phyloP scores from a whole-genome alignment of 495 filamentous ascomycete genomes.

The Neurospora sublineolata region DNA sequence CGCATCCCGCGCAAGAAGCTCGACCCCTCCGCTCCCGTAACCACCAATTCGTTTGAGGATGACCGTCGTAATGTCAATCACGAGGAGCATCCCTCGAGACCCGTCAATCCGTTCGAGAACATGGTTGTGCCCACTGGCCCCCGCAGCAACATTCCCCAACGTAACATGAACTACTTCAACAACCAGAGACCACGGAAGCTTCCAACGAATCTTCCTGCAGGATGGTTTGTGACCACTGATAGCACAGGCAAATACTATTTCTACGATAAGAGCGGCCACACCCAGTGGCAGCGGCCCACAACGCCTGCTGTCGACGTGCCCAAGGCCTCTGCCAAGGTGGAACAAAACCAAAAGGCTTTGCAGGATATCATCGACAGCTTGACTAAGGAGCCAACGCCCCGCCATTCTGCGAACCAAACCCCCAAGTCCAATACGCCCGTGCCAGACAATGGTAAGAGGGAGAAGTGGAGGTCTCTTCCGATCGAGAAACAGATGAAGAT shows the following conservation, averaged over 20 bases:
- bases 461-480: constrained; percentile 70
- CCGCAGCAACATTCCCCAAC: constrained; percentile 51
- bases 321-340: constrained; percentile 51
- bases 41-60: constrained; percentile 43
- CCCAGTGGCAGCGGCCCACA: constrained; percentile 71
- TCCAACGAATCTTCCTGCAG: constrained; percentile 52
- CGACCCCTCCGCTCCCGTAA: constrained; percentile 27
- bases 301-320: constrained; percentile 51
- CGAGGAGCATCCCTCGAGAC: constrained; percentile 32
- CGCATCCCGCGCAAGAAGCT: constrained; percentile 74
- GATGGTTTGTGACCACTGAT: constrained; percentile 66
- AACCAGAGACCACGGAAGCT: constrained; percentile 47
- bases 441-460: constrained; percentile 51
- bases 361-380: constrained; percentile 82
- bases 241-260: constrained; percentile 62
- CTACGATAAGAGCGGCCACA: constrained; percentile 60
- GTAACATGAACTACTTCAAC: constrained; percentile 47
- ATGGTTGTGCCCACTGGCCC: constrained; percentile 49
- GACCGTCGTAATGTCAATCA: constrained; percentile 58
- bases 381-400: constrained; percentile 46
- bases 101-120: constrained; percentile 22
- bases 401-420: constrained; percentile 42
- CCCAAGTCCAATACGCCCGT: constrained; percentile 50
- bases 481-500: constrained; percentile 85
- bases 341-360: constrained; percentile 42